Base-by-base conservation (phyloP, 129 eudicot genomes). In the Ambrosia artemisiifolia region DNA sequence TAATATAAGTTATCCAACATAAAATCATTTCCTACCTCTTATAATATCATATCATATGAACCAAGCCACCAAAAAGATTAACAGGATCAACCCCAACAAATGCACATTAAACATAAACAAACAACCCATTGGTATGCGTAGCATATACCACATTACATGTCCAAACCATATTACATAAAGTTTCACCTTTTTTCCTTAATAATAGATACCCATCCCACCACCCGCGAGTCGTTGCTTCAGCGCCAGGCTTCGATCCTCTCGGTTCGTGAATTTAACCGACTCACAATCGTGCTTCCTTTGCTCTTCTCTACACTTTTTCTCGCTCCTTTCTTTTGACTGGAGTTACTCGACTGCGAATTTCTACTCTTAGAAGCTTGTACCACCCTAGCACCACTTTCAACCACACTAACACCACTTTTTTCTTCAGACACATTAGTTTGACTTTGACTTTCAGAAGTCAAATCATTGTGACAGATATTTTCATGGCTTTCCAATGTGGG, bases 241-340 rank as follows among this genome's bases (percentile, higher is more conserved):
- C 98, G 66, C 98, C 98, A 92, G 6, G 96, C 91, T 78, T 88
- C 98, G 49, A 88, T 85, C 75, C 98, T 65, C 81, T 92, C 97
- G 9, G 81, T 75, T 64, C 85, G 82, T 19, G 89, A 83, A 67
- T 89, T 89, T 43, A 87, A 48, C 19, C 84, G 89, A 65, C 88
- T 82, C 63, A 80, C 80, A 17, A 89, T 79, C 67, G 83, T 80
- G 65, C 76, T 50, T 63, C 86, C 95, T 75, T 74, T 87, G 66
- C 82, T 81, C 75, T 81, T 92, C 63, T 81, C 96, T 24, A 73
- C 55, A 16, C 30, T 50, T 50, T 83, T 88, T 67, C 80, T 75
- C 32, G 81, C 51, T 30, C 50, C 82, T 59, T 78, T 81, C 79
- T 79, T 78, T 66, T 35, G 38, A 73, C 51, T 77, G 12, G 49